These are phyloP conservation scores for Bonia amplexicaulis DNA, from an alignment of 176 grass and related monocot species.

Conservation along the genomic window DNA sequence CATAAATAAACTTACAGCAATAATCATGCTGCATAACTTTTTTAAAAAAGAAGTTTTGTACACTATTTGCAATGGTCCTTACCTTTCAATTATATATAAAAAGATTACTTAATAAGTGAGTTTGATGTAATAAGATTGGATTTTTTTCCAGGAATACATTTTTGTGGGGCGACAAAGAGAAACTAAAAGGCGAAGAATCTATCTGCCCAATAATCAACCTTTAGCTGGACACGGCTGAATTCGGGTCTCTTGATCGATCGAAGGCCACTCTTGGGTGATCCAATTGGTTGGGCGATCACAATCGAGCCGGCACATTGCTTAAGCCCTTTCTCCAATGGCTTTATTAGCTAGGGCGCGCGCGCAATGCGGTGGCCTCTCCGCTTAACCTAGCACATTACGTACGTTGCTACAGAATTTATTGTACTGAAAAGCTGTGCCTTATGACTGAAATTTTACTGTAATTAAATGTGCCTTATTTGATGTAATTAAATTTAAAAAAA, in stretches of 20 bases:
- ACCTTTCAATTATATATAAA: neutral
- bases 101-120: neutral
- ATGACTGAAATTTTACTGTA: no score
- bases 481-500: no score
- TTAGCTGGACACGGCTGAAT: neutral
- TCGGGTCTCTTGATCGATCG: neutral
- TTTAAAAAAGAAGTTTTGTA: neutral
- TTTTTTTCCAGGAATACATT: neutral
- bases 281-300: conserved; percentile 25
- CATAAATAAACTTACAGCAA: neutral
- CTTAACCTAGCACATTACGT: neutral
- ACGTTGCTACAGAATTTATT: no score
- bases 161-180: neutral
- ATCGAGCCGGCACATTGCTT: neutral
- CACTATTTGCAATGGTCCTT: neutral
- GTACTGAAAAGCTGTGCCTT: no score
- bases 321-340: neutral
- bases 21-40: neutral
- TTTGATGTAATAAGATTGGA: neutral
- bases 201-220: neutral
- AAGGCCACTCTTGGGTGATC: neutral
- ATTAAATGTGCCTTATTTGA: no score
- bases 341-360: neutral
- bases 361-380: neutral
- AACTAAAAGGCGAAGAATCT: neutral